A percentile compares a stretch with the other conserved stretches of the same genome.
Evolutionary conservation across 2,329 filamentous ascomycete genomes (phyloP).

Genomic region (Xylariomycetidae sp.): DNA sequence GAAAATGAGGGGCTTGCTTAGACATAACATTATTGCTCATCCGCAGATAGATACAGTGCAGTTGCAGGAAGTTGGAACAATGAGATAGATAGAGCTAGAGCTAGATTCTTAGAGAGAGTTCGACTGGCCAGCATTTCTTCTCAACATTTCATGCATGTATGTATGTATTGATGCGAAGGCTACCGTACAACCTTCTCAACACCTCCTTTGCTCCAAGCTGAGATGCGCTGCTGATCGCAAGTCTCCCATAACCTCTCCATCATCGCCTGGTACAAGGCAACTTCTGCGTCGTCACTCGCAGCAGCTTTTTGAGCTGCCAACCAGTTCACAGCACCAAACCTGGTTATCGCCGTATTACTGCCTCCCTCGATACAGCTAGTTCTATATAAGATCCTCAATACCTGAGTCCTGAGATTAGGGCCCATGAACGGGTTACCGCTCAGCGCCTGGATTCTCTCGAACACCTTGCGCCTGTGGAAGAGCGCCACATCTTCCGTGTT

Average conservation of each 20-base stretch:
- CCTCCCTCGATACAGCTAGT: slow-evolving; percentile 24
- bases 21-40: too few species aligned
- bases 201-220: slow-evolving; percentile 25
- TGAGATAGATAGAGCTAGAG: too few species aligned
- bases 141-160: too few species aligned
- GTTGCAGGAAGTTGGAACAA: too few species aligned
- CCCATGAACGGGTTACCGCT: slow-evolving; percentile 24
- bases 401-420: slow-evolving; percentile 19
- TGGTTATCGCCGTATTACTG: slow-evolving; percentile 27
- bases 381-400: slow-evolving; percentile 24
- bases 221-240: slow-evolving; percentile 26
- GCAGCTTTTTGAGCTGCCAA: slow-evolving; percentile 20
- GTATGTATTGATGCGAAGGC: too few species aligned
- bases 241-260: slow-evolving; percentile 22
- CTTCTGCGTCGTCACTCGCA: slow-evolving; percentile 14
- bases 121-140: too few species aligned
- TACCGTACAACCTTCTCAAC: slow-evolving; percentile 19
- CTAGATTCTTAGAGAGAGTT: too few species aligned
- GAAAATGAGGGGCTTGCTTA: too few species aligned
- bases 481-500: slow-evolving; percentile 23
- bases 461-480: slow-evolving; percentile 36
- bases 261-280: slow-evolving; percentile 22
- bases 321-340: slow-evolving; percentile 28
- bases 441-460: slow-evolving; percentile 44
- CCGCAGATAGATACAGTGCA: too few species aligned